Percentiles rank a stretch among this genome's conserved stretches.
Evolutionary conservation across 495 filamentous ascomycete species (phyloP).

Genomic region (Lentithecium fluviatile): DNA sequence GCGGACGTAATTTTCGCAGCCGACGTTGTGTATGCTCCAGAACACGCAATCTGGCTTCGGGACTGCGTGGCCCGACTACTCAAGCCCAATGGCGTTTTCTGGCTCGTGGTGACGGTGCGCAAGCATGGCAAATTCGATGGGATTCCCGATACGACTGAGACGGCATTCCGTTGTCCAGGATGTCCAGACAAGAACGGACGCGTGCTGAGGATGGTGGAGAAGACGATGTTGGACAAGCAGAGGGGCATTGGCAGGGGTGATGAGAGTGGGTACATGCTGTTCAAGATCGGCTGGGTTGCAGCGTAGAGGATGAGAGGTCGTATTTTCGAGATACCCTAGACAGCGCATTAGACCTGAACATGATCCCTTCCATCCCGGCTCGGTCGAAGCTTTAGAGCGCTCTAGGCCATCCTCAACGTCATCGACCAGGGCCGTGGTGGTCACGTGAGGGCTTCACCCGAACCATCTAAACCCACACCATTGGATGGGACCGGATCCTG

Average conservation of each 20-base stretch:
- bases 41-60: conserved; percentile 16
- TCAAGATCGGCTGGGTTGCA: conserved; percentile 10
- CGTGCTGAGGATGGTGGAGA: conserved; percentile 11
- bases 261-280: conserved; percentile 21
- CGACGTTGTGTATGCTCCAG: conserved; percentile 21
- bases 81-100: conserved; percentile 12
- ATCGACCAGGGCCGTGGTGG: too few relatives aligned
- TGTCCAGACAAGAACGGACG: background rate
- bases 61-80: conserved; percentile 22
- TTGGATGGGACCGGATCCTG: too few relatives aligned
- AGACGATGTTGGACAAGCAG: conserved; percentile 14
- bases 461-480: too few relatives aligned
- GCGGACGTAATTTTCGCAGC: conserved; percentile 18
- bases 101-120: conserved; percentile 23
- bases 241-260: conserved; percentile 21
- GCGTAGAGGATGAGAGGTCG: too few relatives aligned
- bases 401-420: too few relatives aligned
- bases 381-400: too few relatives aligned
- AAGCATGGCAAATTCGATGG: conserved; percentile 18
- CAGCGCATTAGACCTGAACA: too few relatives aligned
- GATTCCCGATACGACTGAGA: conserved; percentile 19
- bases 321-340: too few relatives aligned
- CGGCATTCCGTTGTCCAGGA: conserved; percentile 2
- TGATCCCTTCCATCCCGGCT: too few relatives aligned
- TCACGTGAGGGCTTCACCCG: too few relatives aligned